Conservation (phyloP, 2,329 filamentous ascomycete species). For the Mycosphaerella arachidis region DNA sequence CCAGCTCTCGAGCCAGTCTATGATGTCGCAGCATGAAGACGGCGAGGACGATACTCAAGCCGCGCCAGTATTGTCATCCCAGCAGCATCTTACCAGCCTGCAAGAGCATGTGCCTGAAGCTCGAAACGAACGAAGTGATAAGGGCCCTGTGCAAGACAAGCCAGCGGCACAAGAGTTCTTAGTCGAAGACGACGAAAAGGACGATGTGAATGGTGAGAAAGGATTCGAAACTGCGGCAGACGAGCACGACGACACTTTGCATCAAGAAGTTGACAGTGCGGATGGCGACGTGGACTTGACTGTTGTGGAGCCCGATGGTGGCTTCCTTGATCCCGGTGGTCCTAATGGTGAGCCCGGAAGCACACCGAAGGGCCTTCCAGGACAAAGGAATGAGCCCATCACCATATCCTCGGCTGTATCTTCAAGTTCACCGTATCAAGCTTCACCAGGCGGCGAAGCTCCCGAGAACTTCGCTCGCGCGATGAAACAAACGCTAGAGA, state of each 20-base stretch:
- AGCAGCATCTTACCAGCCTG: background rate
- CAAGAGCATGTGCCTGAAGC: background rate
- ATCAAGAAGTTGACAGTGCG: background rate
- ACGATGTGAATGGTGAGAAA: background rate
- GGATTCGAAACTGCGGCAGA: background rate
- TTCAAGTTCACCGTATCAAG: constrained; percentile 6
- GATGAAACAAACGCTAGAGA: constrained; percentile 15
- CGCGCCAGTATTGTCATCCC: background rate
- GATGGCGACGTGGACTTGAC: constrained; percentile 23
- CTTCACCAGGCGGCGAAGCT: background rate
- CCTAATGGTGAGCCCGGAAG: constrained; percentile 6
- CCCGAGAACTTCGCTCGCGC: background rate
- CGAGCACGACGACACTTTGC: background rate
- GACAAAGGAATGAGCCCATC: background rate
- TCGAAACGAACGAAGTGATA: background rate
- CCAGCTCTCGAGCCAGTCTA: constrained; percentile 1
- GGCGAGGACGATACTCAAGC: background rate
- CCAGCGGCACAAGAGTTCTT: background rate
- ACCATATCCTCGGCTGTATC: constrained; percentile 3
- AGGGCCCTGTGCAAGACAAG: background rate
- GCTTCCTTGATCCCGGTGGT: constrained; percentile 18
- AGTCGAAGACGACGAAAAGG: background rate
- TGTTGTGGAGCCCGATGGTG: constrained; percentile 27
- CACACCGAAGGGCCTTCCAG: background rate
- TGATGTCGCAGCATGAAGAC: constrained; percentile 3